Conservation (phyloP, 441 rosid species). For the Bruguiera hainesii region DNA sequence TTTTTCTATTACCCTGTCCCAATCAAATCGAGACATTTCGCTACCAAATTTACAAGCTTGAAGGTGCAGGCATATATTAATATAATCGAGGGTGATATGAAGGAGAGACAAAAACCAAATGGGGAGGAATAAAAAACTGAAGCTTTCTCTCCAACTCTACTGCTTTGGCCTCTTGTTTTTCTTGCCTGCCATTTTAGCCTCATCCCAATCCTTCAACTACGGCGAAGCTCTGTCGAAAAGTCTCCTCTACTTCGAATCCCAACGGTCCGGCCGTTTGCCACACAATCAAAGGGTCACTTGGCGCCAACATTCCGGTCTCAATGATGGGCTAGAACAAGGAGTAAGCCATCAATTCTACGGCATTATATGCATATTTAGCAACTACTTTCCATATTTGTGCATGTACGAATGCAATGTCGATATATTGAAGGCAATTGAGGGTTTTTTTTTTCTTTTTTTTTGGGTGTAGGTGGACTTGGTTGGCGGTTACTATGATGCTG, state of each 20-base stretch:
- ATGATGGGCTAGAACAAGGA: constrained; percentile 90
- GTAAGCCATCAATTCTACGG: constrained; percentile 28
- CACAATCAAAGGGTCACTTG: constrained; percentile 72
- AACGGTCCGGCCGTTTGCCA: constrained; percentile 86
- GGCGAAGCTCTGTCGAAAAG: constrained; percentile 70
- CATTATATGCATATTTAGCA: background rate
- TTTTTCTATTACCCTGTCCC: too few species aligned
- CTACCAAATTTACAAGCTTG: background rate
- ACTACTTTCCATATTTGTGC: background rate
- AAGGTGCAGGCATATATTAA: background rate
- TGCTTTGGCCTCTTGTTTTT: background rate
- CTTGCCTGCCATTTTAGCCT: constrained; percentile 1
- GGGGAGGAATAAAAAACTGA: constrained; percentile 1
- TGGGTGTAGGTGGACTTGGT: constrained; percentile 72
- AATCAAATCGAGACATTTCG: background rate
- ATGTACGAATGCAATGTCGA: background rate
- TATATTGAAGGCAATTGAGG: too few species aligned
- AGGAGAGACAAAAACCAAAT: background rate
- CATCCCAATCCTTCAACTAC: constrained; percentile 43
- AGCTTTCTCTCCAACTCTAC: background rate
- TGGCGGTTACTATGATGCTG: constrained; percentile 94
- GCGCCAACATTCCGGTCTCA: constrained; percentile 89
- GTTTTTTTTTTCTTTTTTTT: too few species aligned
- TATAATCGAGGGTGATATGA: background rate
- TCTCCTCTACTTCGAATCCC: constrained; percentile 86